phyloP scores from a whole-genome alignment of 441 rosid species.

The Populus hybrid region DNA sequence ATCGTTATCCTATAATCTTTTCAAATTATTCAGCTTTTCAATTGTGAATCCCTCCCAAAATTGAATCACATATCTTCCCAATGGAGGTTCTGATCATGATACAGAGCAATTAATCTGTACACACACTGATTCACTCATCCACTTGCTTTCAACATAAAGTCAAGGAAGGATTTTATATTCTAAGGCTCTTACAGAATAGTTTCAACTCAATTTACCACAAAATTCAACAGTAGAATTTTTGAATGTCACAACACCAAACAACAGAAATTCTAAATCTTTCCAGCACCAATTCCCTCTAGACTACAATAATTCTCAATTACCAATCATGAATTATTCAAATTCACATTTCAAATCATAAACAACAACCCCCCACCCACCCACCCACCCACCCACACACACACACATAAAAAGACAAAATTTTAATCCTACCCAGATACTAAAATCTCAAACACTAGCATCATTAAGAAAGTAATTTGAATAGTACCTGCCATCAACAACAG shows the following conservation, averaged over 20 bases:
- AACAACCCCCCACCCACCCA: background rate
- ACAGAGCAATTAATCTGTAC: background rate
- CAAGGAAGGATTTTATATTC: background rate
- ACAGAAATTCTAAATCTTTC: background rate
- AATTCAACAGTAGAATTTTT: background rate
- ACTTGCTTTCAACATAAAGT: background rate
- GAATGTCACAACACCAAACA: background rate
- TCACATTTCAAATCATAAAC: background rate
- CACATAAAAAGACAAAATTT: background rate
- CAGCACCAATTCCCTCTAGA: background rate
- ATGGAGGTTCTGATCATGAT: background rate
- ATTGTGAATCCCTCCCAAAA: background rate
- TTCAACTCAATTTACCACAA: background rate
- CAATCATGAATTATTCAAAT: background rate
- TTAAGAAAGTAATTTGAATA: background rate
- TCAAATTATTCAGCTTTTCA: background rate
- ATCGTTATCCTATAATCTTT: background rate
- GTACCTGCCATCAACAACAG: slow-evolving; percentile 72
- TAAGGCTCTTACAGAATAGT: background rate
- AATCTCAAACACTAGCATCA: background rate
- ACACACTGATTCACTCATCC: background rate
- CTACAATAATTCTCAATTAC: background rate
- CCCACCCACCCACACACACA: background rate
- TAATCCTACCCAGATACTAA: background rate
- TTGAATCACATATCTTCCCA: background rate